Evolutionary conservation across 495 filamentous ascomycete genomes (phyloP).

Genomic region (Penicillium soppii): DNA sequence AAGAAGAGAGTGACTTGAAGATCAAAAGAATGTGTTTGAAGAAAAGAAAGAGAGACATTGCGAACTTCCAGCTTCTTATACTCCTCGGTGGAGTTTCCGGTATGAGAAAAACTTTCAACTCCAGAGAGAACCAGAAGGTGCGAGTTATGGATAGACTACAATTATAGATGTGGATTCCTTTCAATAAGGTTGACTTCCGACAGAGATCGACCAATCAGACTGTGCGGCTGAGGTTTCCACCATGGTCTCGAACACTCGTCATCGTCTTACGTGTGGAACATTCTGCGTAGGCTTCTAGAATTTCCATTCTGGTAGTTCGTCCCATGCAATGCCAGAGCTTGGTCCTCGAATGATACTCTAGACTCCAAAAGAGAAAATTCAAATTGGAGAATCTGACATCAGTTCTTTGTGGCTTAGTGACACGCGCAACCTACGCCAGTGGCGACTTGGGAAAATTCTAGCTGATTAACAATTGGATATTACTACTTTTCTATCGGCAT

Average conservation of each 20-base stretch:
- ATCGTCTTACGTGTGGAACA: background rate
- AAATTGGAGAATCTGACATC: background rate
- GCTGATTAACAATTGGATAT: background rate
- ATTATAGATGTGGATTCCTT: slow-evolving; percentile 1
- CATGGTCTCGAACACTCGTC: slow-evolving; percentile 6
- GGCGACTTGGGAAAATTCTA: background rate
- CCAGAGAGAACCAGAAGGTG: background rate
- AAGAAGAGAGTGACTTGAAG: slow-evolving; percentile 15
- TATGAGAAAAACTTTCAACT: background rate
- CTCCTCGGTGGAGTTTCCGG: background rate
- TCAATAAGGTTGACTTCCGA: slow-evolving; percentile 10
- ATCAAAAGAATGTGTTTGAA: slow-evolving; percentile 9
- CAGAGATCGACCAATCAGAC: background rate
- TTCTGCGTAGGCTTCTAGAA: slow-evolving; percentile 1
- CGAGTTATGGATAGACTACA: slow-evolving; percentile 3
- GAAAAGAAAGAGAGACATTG: background rate
- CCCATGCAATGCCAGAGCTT: background rate
- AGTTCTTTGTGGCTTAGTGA: background rate
- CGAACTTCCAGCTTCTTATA: background rate
- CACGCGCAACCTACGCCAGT: background rate
- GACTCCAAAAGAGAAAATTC: background rate
- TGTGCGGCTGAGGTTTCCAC: slow-evolving; percentile 1
- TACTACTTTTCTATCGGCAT: background rate
- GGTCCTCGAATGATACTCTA: background rate
- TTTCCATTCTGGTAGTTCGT: background rate